A percentile compares a stretch with the other conserved stretches of the same genome.
Evolutionary conservation across 2,329 filamentous ascomycete species (phyloP).

Genomic region (Celoporthe dispersa): DNA sequence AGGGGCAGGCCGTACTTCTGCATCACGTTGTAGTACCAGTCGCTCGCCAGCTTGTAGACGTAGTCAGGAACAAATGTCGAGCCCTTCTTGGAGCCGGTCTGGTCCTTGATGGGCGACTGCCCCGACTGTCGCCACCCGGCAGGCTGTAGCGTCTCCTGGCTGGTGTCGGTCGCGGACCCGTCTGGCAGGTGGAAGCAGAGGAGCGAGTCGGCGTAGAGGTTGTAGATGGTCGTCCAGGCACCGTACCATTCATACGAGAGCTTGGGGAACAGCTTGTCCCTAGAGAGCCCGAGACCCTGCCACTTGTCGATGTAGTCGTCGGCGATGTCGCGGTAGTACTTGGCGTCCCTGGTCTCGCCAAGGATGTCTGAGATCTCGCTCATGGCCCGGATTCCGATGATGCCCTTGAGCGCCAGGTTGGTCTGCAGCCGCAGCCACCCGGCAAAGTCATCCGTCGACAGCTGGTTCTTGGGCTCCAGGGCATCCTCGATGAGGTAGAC

Average conservation of each 20-base stretch:
- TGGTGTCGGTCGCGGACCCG: conserved; percentile 17
- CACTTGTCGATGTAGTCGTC: conserved; percentile 71
- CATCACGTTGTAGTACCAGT: conserved; percentile 79
- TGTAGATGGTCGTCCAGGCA: conserved; percentile 82
- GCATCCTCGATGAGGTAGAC: conserved; percentile 72
- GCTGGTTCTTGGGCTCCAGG: conserved; percentile 71
- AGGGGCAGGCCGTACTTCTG: conserved; percentile 84
- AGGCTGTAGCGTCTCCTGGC: conserved; percentile 6
- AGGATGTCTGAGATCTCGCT: conserved; percentile 66
- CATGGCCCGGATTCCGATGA: conserved; percentile 80
- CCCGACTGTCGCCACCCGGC: conserved; percentile 30
- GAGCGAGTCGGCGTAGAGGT: conserved; percentile 74
- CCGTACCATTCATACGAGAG: conserved; percentile 81
- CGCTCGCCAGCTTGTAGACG: conserved; percentile 78
- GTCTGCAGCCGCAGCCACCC: conserved; percentile 76
- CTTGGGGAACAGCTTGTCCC: conserved; percentile 74
- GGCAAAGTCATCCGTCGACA: conserved; percentile 80
- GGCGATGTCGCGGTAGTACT: conserved; percentile 66
- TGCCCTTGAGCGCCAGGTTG: conserved; percentile 76
- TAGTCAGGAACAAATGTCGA: conserved; percentile 69
- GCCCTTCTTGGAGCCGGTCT: conserved; percentile 32
- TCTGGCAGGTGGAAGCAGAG: conserved; percentile 73
- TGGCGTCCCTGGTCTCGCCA: conserved; percentile 61
- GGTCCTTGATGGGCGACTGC: conserved; percentile 30
- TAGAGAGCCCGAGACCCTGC: conserved; percentile 71